phyloP scores from a whole-genome alignment of 2,329 filamentous ascomycete genomes.

The Aspergillus novoparasiticus region DNA sequence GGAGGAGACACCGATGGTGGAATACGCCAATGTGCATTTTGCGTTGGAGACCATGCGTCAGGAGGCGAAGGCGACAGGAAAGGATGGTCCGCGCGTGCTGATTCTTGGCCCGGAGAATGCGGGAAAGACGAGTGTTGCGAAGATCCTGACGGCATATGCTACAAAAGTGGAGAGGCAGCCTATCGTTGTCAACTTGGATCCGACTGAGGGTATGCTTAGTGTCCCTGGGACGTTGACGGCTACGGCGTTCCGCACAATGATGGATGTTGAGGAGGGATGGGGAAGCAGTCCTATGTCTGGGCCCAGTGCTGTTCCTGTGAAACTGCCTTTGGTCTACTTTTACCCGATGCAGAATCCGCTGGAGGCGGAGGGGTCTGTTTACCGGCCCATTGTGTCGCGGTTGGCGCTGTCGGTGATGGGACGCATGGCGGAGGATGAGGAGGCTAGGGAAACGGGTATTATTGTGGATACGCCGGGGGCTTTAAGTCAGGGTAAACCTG shows the following conservation, averaged over 20 bases:
- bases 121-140: constrained; percentile 81
- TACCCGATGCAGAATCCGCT: constrained; percentile 71
- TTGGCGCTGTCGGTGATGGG: constrained; percentile 78
- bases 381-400: constrained; percentile 71
- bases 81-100: constrained; percentile 76
- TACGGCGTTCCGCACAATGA: constrained; percentile 80
- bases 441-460: constrained; percentile 72
- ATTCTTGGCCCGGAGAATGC: constrained; percentile 76
- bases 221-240: constrained; percentile 82
- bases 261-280: constrained; percentile 88
- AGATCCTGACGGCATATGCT: constrained; percentile 78
- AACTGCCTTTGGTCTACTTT: constrained; percentile 88
- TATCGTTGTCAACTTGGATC: constrained; percentile 81
- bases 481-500: constrained; percentile 63
- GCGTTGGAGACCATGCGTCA: constrained; percentile 75
- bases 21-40: constrained; percentile 84
- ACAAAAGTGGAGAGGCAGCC: constrained; percentile 74
- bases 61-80: constrained; percentile 54
- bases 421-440: constrained; percentile 73
- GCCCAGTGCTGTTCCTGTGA: constrained; percentile 83
- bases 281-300: constrained; percentile 89
- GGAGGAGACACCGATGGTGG: constrained; percentile 78
- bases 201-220: constrained; percentile 75
- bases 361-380: constrained; percentile 72
- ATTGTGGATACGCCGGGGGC: constrained; percentile 82